Percentiles rank a stretch among this genome's conserved stretches.
phyloP scores from a whole-genome alignment of 2,329 filamentous ascomycete species.

The Keithomyces neogunnii region DNA sequence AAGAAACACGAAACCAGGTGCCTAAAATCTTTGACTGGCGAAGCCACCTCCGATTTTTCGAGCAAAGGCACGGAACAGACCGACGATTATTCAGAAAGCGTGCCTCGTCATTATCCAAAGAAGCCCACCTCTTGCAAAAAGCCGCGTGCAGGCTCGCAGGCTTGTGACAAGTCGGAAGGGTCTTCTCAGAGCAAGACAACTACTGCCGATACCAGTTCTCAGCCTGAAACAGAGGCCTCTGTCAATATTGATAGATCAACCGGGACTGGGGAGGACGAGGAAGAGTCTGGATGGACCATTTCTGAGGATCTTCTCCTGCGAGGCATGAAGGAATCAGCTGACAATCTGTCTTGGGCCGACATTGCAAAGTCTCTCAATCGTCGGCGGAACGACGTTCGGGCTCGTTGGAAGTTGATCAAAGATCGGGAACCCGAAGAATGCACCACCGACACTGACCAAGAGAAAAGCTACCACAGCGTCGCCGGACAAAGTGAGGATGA shows the following conservation, averaged over 20 bases:
- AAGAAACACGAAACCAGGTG: not conserved
- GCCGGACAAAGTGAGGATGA: not conserved
- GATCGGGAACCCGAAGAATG: conserved; percentile 6
- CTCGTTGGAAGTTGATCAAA: conserved; percentile 24
- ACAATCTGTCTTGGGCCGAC: conserved; percentile 19
- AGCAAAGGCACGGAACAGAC: not conserved
- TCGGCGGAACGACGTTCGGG: conserved; percentile 19
- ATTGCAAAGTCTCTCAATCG: conserved; percentile 20
- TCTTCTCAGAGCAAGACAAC: conserved; percentile 3
- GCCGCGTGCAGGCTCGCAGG: not conserved
- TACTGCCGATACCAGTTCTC: conserved; percentile 6
- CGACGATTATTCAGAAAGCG: conserved; percentile 2
- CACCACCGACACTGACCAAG: conserved; percentile 2
- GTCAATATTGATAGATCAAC: not conserved
- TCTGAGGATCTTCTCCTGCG: conserved; percentile 26
- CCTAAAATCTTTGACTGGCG: not conserved
- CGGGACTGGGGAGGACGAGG: not conserved
- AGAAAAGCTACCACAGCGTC: not conserved
- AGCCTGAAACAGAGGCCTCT: conserved; percentile 2
- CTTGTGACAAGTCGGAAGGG: not conserved
- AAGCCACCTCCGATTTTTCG: not conserved
- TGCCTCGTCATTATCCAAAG: not conserved
- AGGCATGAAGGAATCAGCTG: conserved; percentile 23
- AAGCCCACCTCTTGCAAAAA: conserved; percentile 1
- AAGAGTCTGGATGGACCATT: conserved; percentile 18